Conservation (phyloP, 495 filamentous ascomycete genomes). For the Collariella sp. region DNA sequence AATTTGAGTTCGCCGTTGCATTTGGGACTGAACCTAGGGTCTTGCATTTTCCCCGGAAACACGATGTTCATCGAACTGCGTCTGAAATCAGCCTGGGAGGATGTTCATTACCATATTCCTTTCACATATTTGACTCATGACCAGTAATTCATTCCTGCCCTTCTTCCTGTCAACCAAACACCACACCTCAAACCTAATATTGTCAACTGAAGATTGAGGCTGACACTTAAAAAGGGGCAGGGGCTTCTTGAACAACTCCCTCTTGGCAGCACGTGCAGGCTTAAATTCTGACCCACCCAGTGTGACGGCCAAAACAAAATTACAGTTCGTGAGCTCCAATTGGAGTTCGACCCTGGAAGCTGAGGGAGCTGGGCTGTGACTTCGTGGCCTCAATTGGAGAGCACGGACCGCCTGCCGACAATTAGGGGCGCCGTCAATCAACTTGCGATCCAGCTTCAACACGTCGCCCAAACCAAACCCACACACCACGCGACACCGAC, state of each 20-base stretch:
- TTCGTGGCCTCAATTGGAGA: constrained; percentile 33
- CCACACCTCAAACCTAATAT: no score
- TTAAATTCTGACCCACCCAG: not conserved
- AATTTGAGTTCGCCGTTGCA: no score
- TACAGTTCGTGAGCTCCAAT: not conserved
- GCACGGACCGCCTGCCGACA: constrained; percentile 21
- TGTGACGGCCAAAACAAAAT: constrained; percentile 8
- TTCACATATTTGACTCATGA: no score
- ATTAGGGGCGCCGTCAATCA: constrained; percentile 20
- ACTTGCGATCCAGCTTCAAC: constrained; percentile 14
- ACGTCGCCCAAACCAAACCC: constrained; percentile 1
- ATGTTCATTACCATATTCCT: no score
- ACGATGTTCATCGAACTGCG: no score
- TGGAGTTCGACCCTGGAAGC: not conserved
- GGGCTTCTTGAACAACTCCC: not conserved
- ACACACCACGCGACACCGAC: constrained; percentile 12
- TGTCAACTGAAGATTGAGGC: no score
- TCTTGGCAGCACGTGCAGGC: not conserved
- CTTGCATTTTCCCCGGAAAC: no score
- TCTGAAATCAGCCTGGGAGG: no score
- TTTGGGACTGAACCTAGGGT: no score
- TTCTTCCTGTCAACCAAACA: no score
- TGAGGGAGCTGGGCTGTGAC: constrained; percentile 14
- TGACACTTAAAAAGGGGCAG: not conserved
- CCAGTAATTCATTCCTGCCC: no score